Evolutionary conservation across 768 basidiomycete species (phyloP).

Genomic region (Boletus reticulatus): DNA sequence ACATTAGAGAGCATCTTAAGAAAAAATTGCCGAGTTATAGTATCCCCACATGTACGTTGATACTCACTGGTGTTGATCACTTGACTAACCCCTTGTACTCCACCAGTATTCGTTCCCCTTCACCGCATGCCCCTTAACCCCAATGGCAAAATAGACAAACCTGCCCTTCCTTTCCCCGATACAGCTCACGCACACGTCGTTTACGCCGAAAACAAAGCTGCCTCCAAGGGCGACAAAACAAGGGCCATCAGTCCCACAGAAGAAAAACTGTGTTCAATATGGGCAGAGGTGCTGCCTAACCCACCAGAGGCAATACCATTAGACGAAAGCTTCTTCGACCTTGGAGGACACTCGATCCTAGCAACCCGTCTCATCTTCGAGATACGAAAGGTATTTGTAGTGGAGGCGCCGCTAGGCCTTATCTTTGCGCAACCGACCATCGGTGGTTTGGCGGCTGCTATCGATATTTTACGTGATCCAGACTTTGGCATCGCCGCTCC

Average conservation of each 20-base stretch:
- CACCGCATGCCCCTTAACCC: slow-evolving; percentile 96
- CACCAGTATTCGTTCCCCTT: slow-evolving; percentile 87
- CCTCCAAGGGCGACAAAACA: slow-evolving; percentile 27
- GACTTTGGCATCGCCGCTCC: slow-evolving; percentile 71
- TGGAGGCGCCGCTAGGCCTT: slow-evolving; percentile 87
- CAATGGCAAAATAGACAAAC: slow-evolving; percentile 99
- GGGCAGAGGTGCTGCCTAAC: slow-evolving; percentile 77
- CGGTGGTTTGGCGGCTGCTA: slow-evolving; percentile 64
- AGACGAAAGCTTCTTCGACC: slow-evolving; percentile 96
- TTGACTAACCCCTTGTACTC: slow-evolving; percentile 1
- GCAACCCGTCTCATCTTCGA: slow-evolving; percentile 97
- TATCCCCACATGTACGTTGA: slow-evolving; percentile 76
- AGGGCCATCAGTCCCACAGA: slow-evolving; percentile 65
- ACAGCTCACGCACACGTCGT: slow-evolving; percentile 62
- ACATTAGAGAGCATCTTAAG: slow-evolving; percentile 93
- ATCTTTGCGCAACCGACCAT: slow-evolving; percentile 93
- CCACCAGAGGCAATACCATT: slow-evolving; percentile 75
- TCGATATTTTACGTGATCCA: slow-evolving; percentile 72
- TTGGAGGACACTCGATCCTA: slow-evolving; percentile 97
- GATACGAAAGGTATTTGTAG: slow-evolving; percentile 87
- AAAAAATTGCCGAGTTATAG: slow-evolving; percentile 96
- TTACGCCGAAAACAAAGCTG: slow-evolving; percentile 38
- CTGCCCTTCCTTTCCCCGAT: slow-evolving; percentile 97
- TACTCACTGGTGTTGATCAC: background rate
- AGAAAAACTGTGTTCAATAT: slow-evolving; percentile 78